Conservation (phyloP, 257 asterid species). For the Nyctanthes arbortristis region DNA sequence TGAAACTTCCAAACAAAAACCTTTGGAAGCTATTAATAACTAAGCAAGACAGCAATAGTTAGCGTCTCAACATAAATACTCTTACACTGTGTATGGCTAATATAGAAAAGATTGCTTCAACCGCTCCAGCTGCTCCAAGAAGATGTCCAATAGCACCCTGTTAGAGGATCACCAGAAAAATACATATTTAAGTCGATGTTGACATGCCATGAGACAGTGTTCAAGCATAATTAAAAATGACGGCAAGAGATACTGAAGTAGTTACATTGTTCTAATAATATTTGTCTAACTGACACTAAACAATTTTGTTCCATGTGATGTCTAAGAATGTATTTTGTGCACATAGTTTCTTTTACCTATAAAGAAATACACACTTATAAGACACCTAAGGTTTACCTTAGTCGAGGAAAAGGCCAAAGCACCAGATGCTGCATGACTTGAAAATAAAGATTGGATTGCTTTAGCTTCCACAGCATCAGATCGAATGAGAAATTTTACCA, state of each 20-base stretch:
- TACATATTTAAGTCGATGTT: conserved; percentile 9
- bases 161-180: conserved; percentile 5
- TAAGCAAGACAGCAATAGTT: conserved; percentile 8
- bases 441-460: conserved; percentile 71
- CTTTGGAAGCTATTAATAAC: neutral
- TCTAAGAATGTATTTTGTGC: neutral
- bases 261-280: neutral
- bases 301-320: neutral
- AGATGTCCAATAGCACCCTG: conserved; percentile 97
- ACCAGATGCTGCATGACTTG: conserved; percentile 67
- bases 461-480: conserved; percentile 91
- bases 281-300: neutral
- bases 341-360: neutral
- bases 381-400: conserved; percentile 49
- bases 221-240: neutral
- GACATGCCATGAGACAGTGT: neutral
- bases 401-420: conserved; percentile 84
- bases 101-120: conserved; percentile 79
- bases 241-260: neutral
- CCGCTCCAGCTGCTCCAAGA: conserved; percentile 99
- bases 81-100: conserved; percentile 79
- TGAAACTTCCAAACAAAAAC: neutral
- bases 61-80: neutral
- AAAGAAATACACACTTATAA: neutral
- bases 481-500: conserved; percentile 33